Conservation (phyloP, 768 basidiomycete species). For the Albatrellus ellisii region DNA sequence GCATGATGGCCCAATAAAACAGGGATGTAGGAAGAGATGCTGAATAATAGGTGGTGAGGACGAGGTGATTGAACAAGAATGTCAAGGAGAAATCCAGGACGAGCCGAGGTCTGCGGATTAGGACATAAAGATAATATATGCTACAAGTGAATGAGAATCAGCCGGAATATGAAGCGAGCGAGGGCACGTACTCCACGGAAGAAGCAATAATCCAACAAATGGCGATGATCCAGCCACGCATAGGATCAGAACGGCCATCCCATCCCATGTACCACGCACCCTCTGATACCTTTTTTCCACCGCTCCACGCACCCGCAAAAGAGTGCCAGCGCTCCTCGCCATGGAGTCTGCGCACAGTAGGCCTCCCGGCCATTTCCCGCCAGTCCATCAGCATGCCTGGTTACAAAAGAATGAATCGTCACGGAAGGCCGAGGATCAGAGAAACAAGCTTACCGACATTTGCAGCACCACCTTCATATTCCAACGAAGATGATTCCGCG, state of each 20-base stretch:
- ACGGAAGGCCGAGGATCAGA: background rate
- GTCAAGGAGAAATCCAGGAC: slow-evolving; percentile 93
- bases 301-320: slow-evolving; percentile 67
- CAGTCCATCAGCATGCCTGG: slow-evolving; percentile 93
- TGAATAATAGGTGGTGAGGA: slow-evolving; percentile 89
- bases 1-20: slow-evolving; percentile 84
- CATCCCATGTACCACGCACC: slow-evolving; percentile 40
- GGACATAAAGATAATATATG: slow-evolving; percentile 72
- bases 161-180: slow-evolving; percentile 3
- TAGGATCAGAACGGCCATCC: slow-evolving; percentile 60
- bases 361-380: slow-evolving; percentile 84
- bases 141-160: slow-evolving; percentile 19
- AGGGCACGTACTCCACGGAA: slow-evolving; percentile 62
- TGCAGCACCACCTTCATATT: slow-evolving; percentile 68
- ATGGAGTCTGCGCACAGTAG: slow-evolving; percentile 56
- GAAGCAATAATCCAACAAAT: slow-evolving; percentile 77
- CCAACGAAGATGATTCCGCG: slow-evolving; percentile 56
- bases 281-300: slow-evolving; percentile 61
- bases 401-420: slow-evolving; percentile 2
- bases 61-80: slow-evolving; percentile 81
- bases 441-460: slow-evolving; percentile 48
- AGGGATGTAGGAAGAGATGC: slow-evolving; percentile 72
- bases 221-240: slow-evolving; percentile 85
- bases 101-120: slow-evolving; percentile 85
- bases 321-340: slow-evolving; percentile 55